Evolutionary conservation across 2,329 filamentous ascomycete species (phyloP), one percentile per base, ranked within the genome.

Genomic region (Exserohilum rostratum): DNA sequence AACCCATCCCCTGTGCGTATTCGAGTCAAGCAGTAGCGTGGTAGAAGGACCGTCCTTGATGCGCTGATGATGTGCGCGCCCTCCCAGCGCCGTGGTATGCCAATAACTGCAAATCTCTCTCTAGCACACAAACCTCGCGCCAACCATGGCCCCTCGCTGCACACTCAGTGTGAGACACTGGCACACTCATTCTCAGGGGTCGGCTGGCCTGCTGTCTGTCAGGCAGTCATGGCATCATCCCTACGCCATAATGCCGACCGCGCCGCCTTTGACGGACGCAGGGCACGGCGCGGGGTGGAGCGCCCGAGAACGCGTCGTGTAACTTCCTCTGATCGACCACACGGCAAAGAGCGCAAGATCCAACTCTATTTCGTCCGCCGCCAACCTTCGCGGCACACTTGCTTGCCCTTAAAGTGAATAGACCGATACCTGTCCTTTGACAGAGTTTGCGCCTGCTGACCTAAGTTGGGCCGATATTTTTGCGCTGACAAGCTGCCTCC

Each of bases 261-360:
- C n/a, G 48, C 27, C 27, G 34, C 34, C 31, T 46, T 61, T 42
- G 50, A 49, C 39, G 40, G 38, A 63, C 43, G 65, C 57, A 65
- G 58, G 63, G 63, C 56, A 40, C 48, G 46, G 47, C 53, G 62
- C 55, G 50, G 35, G 50, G 63, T 60, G 50, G 61, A 65, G 58
- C 22, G 60, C 60, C 53, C 60, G 53, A 4, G 7, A 51, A 60
- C 57, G 56, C 53, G 55, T 58, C 39, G 60, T 64, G 54, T 50
- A 58, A 65, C 64, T 46, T 52, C 46, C 42, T 53, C 53, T 48
- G 55, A 64, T 64, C 57, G 55, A 60, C 65, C 33, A 57, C 62
- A 62, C 57, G 35, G 57, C 48, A 53, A 50, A 54, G 49, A 53
- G 38, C 50, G 38, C 58, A 57, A 61, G 46, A 29, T 42, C 50